These are phyloP conservation scores for Phytopythium sindhum DNA, from an alignment of 352 stramenopile species.

Conservation along the genomic window DNA sequence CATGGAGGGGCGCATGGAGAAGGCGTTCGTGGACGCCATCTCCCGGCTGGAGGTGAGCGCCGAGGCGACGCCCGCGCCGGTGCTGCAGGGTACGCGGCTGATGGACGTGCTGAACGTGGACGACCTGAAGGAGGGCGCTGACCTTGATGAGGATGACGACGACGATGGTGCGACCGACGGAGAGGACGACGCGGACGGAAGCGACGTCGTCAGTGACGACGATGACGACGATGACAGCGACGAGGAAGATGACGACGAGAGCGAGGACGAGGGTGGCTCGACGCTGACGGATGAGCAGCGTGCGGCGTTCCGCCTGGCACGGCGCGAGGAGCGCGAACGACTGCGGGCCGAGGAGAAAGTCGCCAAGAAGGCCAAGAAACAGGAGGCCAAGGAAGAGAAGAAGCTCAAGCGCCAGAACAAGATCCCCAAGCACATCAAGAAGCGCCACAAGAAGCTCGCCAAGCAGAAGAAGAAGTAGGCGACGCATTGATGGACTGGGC, in stretches of 20 bases:
- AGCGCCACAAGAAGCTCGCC: constrained; percentile 94
- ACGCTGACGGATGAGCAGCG: constrained; percentile 81
- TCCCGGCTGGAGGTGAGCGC: constrained; percentile 63
- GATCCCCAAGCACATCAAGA: constrained; percentile 99
- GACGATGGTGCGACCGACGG: constrained; percentile 22
- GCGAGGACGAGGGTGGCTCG: constrained; percentile 14
- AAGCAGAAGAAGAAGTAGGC: constrained; percentile 78
- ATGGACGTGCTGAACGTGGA: constrained; percentile 77
- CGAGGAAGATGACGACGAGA: constrained; percentile 18
- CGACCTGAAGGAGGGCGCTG: constrained; percentile 37
- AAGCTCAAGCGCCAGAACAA: constrained; percentile 94
- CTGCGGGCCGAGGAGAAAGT: constrained; percentile 50
- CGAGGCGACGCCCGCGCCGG: constrained; percentile 15
- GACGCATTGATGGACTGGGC: neutral
- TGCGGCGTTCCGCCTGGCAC: constrained; percentile 80
- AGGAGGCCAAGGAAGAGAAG: constrained; percentile 92
- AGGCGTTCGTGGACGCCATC: constrained; percentile 74
- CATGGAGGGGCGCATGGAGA: constrained; percentile 84
- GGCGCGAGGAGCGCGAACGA: constrained; percentile 64
- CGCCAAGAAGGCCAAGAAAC: constrained; percentile 94
- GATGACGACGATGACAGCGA: constrained; percentile 41
- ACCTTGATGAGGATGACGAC: constrained; percentile 34
- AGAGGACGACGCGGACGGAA: constrained; percentile 22
- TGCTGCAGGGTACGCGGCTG: constrained; percentile 38
- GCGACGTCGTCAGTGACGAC: constrained; percentile 35